Evolutionary conservation across 768 basidiomycete species (phyloP), one percentile per base, ranked within the genome.

Genomic region (Baorangia bicolor): DNA sequence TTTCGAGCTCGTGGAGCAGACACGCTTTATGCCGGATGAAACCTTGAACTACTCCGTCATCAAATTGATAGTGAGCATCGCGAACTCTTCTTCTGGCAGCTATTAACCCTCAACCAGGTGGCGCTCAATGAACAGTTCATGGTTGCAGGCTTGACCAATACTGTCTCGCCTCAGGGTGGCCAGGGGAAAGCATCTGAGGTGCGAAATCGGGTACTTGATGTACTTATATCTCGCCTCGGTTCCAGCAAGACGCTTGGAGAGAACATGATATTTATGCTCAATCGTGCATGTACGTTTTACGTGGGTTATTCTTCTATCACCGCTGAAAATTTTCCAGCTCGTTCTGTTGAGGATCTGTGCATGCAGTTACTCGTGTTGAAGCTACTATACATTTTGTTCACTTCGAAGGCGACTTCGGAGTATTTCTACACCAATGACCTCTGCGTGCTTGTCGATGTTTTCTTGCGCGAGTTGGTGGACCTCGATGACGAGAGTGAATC

Each of bases 341-440:
- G 87, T 39, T 90, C 90, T 0, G 78, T 91, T 8, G 97, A 99
- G 65, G 96, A 94, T 66, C 76, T 93, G 18, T 97, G 94, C 74
- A 92, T 96, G 86, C 94, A 97, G 62, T 76, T 98, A 18, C 79
- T 98, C 51, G 88, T 98, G 47, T 78, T 99, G 64, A 99, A 99
- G 72, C 81, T 98, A 38, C 81, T 99, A 2, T 99, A 96, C 69
- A 82, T 98, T 8, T 81, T 99, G 11, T 98, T 98, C 70, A 96
- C 94, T 16, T 97, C 92, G 2, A 86, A 87, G 58, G 92, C 88
- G 31, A 94, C 94, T 12, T 87, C 88, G 6, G 94, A 98, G 69
- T 98, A 93, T 70, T 98, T 99, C 67, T 99, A 97, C 73, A 98
- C 94, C 16, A 99, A 99, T 66, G 97, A 99, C 64, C 78, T 99